phyloP scores from a whole-genome alignment of 257 asterid genomes.

The Solanum tacnaense region DNA sequence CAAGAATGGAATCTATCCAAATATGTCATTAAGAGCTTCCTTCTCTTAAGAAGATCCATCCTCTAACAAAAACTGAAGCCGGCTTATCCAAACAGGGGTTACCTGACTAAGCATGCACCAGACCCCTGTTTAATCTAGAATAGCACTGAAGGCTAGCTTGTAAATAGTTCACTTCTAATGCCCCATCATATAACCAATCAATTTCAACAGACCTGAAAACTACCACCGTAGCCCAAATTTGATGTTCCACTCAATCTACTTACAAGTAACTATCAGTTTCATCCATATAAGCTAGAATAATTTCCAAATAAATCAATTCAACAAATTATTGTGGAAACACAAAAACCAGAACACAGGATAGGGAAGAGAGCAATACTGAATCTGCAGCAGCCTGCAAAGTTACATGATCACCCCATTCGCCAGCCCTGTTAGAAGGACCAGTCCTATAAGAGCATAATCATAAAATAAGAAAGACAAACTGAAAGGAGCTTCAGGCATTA shows the following conservation, averaged over 20 bases:
- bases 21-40: not conserved
- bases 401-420: constrained; percentile 97
- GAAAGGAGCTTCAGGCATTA: constrained; percentile 14
- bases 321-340: not conserved
- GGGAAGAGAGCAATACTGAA: constrained; percentile 35
- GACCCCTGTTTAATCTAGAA: not conserved
- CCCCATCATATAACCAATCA: not conserved
- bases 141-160: not conserved
- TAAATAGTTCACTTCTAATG: not conserved
- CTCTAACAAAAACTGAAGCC: not conserved
- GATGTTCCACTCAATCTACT: not conserved
- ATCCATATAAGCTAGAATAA: not conserved
- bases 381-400: constrained; percentile 95
- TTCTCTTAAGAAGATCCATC: not conserved
- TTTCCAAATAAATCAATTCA: not conserved
- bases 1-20: not conserved
- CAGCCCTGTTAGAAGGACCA: constrained; percentile 33
- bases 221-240: not conserved
- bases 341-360: not conserved
- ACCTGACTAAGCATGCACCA: not conserved
- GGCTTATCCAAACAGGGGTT: not conserved
- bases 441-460: not conserved
- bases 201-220: not conserved
- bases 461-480: not conserved
- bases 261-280: not conserved